phyloP scores from a whole-genome alignment of 495 filamentous ascomycete species.

The Lasiosphaeris hirsuta region DNA sequence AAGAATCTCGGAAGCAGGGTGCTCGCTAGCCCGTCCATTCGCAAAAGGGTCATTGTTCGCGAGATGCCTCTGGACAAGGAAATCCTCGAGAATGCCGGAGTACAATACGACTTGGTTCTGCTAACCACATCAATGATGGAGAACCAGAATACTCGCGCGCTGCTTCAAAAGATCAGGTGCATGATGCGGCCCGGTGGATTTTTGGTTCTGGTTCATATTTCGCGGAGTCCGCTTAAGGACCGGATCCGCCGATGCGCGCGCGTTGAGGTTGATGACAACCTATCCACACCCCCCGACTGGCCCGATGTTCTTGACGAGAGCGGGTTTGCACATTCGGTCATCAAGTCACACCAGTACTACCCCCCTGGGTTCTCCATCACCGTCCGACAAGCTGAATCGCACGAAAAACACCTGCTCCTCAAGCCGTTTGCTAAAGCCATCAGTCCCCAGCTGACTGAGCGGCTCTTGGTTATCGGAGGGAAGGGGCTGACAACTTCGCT shows the following conservation, averaged over 20 bases:
- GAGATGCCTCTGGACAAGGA: constrained; percentile 26
- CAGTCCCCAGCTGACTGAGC: constrained; percentile 7
- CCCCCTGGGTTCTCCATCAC: constrained; percentile 31
- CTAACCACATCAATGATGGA: constrained; percentile 33
- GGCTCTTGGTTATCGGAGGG: constrained; percentile 36
- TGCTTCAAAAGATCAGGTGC: constrained; percentile 22
- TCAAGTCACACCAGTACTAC: constrained; percentile 29
- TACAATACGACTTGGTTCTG: constrained; percentile 37
- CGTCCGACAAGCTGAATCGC: constrained; percentile 33
- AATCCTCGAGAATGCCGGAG: background rate
- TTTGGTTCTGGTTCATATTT: constrained; percentile 34
- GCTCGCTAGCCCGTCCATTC: background rate
- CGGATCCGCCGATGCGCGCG: constrained; percentile 17
- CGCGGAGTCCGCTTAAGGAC: constrained; percentile 18
- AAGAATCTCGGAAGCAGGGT: constrained; percentile 16
- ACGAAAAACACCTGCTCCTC: constrained; percentile 16
- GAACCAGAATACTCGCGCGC: background rate
- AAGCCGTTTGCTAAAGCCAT: constrained; percentile 3
- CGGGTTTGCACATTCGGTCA: constrained; percentile 28
- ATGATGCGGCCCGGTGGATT: constrained; percentile 42
- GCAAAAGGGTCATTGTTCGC: constrained; percentile 21
- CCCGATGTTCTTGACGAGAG: constrained; percentile 32
- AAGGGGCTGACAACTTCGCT: constrained; percentile 9
- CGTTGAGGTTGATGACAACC: background rate
- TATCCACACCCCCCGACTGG: constrained; percentile 31